These are phyloP conservation scores for Diaporthe aspalathi DNA, from an alignment of 2,329 filamentous ascomycete genomes.

Conservation along the genomic window DNA sequence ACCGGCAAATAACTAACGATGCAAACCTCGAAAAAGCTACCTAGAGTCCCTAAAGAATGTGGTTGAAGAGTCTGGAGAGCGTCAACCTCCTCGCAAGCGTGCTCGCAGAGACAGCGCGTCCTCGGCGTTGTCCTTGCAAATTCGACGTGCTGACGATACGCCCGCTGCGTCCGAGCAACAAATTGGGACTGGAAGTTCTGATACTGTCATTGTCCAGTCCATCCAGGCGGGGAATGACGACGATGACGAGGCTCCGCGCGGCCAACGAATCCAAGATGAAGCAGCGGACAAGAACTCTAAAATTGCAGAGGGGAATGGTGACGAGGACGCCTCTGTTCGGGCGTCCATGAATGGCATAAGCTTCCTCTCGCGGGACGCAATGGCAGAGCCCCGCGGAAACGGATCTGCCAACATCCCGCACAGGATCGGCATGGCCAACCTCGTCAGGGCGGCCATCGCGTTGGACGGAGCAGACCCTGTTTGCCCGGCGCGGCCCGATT, in stretches of 20 bases:
- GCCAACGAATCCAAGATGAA: not conserved
- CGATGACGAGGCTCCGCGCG: not conserved
- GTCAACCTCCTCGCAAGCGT: not conserved
- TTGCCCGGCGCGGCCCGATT: not conserved
- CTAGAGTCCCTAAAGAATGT: conserved; percentile 1
- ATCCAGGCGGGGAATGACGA: not conserved
- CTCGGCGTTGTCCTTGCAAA: not conserved
- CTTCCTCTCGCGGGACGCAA: conserved; percentile 15
- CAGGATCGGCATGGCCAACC: not conserved
- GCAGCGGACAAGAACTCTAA: no score
- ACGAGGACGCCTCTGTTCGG: not conserved
- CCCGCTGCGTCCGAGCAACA: not conserved
- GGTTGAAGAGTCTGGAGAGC: not conserved
- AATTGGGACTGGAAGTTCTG: not conserved
- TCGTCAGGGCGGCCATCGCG: conserved; percentile 6
- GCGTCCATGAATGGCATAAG: conserved; percentile 8
- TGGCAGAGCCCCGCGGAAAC: conserved; percentile 7
- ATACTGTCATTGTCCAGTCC: no score
- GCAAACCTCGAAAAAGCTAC: not conserved
- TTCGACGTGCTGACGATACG: no score
- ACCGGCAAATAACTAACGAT: not conserved
- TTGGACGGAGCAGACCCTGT: not conserved
- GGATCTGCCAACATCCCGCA: conserved; percentile 5
- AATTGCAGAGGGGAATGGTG: no score
- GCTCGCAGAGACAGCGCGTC: not conserved